Evolutionary conservation across 208 protist genomes (phyloP).

Genomic region (Balamuthia mandrillaris): DNA sequence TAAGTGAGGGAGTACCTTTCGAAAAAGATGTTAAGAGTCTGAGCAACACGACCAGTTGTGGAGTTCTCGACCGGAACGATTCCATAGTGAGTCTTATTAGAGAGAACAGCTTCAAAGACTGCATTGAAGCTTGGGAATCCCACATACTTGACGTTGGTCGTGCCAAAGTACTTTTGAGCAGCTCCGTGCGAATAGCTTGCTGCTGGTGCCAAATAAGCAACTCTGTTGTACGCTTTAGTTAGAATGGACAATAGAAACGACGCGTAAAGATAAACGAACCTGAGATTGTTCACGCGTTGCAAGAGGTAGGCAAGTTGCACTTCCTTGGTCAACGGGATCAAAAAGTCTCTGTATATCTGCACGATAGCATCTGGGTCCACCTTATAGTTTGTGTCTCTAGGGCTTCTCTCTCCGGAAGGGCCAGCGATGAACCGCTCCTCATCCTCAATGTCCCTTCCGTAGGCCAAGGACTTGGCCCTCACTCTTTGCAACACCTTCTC

Average conservation of each 20-base stretch:
- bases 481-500: slow-evolving; percentile 58
- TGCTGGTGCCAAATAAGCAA: background rate
- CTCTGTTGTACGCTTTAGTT: background rate
- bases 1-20: background rate
- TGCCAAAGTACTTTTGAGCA: slow-evolving; percentile 30
- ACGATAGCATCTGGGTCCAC: slow-evolving; percentile 60
- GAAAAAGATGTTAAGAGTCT: background rate
- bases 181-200: slow-evolving; percentile 33
- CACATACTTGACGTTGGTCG: background rate
- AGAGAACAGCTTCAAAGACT: slow-evolving; percentile 45
- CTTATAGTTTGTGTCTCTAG: slow-evolving; percentile 33
- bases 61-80: slow-evolving; percentile 43
- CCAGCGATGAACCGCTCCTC: no score
- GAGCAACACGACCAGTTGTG: slow-evolving; percentile 20
- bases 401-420: no score
- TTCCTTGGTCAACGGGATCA: slow-evolving; percentile 75
- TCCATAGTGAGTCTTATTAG: slow-evolving; percentile 36
- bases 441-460: slow-evolving; percentile 41
- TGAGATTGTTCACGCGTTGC: slow-evolving; percentile 46
- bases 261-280: background rate
- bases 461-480: slow-evolving; percentile 50
- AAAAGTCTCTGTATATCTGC: slow-evolving; percentile 54
- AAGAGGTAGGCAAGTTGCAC: slow-evolving; percentile 70
- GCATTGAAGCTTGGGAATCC: slow-evolving; percentile 6
- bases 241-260: background rate